Base-by-base conservation (phyloP, 2,329 filamentous ascomycete species). In the Nigrospora sphaerica region DNA sequence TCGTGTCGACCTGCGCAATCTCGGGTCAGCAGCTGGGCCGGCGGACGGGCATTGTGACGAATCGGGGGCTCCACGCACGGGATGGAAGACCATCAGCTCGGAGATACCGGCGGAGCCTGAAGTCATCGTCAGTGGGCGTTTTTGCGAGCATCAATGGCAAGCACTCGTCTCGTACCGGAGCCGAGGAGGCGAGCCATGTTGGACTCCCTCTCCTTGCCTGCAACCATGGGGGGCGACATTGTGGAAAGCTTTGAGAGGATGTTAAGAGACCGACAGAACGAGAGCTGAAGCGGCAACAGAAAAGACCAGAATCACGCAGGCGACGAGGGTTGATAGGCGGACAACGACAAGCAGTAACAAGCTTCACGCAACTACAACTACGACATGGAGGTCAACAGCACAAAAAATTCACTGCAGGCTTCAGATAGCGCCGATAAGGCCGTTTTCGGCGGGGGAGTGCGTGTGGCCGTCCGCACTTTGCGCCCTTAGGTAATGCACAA, bases 111-210 rank as follows among this genome's bases (percentile, higher is more conserved):
- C 83, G 59, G 74, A 79, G 58, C 82, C 84, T 88, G 54, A 39
- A 42, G 13, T 9, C 7, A 33, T n/a, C 32, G 31, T 45, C 23
- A 45, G 32, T 45, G 2, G 38, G 12, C 16, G 19, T n/a, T 7
- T 7, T 19, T 14, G 38, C 16, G 19, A 6, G 12, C 17, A n/a
- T 34, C 19, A 38, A 28, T 28, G 23, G 23, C 23, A 28, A 28
- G 23, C 23, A 28, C 23, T 28, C 23, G 23, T 43, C 45, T 54
- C 66, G 34, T 68, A 96, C 93, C 93, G 62, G 93, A 96, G 60
- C 93, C 93, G 55, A 96, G 74, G 56, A 98, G 72, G 70, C 93
- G 81, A 59, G 93, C 93, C 63, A 85, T 66, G 60, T 88, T 90
- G 48, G 91, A 95, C 77, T 98, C 93, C 72, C 80, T 89, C 78